These are phyloP conservation scores for Chlorociboria aeruginascens DNA, from an alignment of 495 filamentous ascomycete genomes.

Conservation along the genomic window DNA sequence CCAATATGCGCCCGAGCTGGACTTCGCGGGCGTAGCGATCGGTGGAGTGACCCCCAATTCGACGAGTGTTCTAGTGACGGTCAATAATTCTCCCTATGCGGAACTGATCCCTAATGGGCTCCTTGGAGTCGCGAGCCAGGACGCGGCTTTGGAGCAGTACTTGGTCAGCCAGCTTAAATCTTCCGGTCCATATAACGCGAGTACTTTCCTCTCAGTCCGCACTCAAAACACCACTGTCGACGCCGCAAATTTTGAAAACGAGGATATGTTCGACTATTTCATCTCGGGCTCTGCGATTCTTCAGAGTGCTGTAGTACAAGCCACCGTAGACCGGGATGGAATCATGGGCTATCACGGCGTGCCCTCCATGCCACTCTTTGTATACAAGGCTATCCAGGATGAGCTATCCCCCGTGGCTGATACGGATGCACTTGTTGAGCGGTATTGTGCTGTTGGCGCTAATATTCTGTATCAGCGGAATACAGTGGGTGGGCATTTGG, in stretches of 20 bases:
- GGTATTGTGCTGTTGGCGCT: constrained; percentile 25
- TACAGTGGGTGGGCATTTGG: neutral
- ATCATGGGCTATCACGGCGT: constrained; percentile 29
- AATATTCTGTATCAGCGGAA: constrained; percentile 30
- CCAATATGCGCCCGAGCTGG: constrained; percentile 40
- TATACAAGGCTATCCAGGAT: constrained; percentile 38
- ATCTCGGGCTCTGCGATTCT: constrained; percentile 21
- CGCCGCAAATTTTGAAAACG: constrained; percentile 19
- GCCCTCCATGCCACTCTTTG: constrained; percentile 33
- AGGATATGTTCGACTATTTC: constrained; percentile 31
- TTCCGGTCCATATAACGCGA: constrained; percentile 9
- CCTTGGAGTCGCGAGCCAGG: neutral
- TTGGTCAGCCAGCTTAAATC: neutral
- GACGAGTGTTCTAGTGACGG: neutral
- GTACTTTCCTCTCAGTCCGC: constrained; percentile 20
- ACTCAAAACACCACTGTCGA: constrained; percentile 17
- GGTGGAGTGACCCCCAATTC: constrained; percentile 33
- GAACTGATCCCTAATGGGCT: neutral
- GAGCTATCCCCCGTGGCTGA: constrained; percentile 29
- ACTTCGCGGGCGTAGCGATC: constrained; percentile 33
- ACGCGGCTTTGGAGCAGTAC: neutral
- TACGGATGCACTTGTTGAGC: constrained; percentile 29
- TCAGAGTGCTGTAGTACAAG: constrained; percentile 9
- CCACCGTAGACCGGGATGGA: constrained; percentile 20
- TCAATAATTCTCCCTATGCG: constrained; percentile 1